Evolutionary conservation across 1,284 basidiomycete species (phyloP).

Genomic region (Ganoderma meredithae): DNA sequence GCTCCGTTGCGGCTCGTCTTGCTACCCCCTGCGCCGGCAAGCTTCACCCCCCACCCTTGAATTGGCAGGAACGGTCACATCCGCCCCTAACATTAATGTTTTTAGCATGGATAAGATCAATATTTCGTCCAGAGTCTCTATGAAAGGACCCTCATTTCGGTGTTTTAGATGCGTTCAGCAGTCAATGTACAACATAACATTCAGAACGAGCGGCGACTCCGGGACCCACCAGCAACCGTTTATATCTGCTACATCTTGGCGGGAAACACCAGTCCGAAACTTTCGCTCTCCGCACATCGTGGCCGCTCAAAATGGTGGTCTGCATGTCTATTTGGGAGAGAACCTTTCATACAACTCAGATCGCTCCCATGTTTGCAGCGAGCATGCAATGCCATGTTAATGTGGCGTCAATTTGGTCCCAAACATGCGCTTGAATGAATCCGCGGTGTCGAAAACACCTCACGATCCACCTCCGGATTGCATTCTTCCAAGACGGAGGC

Average conservation of each 20-base stretch:
- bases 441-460: not conserved
- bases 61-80: not conserved
- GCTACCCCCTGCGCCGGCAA: not conserved
- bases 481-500: not conserved
- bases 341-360: conserved; percentile 14
- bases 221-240: not conserved
- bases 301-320: conserved; percentile 24
- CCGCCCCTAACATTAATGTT: not conserved
- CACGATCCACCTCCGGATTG: not conserved
- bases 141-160: conserved; percentile 12
- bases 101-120: not conserved
- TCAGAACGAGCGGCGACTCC: not conserved
- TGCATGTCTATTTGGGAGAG: conserved; percentile 19
- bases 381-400: conserved; percentile 11
- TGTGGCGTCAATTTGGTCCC: not conserved
- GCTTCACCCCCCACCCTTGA: not conserved
- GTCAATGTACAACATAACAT: not conserved
- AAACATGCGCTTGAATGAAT: not conserved
- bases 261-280: conserved; percentile 9
- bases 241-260: not conserved
- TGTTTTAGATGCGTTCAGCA: not conserved
- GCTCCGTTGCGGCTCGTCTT: not conserved
- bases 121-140: not conserved
- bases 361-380: conserved; percentile 15
- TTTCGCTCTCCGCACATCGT: conserved; percentile 13